Evolutionary conservation across 2,329 filamentous ascomycete species (phyloP).

Genomic region (Pseudogymnoascus sp.): DNA sequence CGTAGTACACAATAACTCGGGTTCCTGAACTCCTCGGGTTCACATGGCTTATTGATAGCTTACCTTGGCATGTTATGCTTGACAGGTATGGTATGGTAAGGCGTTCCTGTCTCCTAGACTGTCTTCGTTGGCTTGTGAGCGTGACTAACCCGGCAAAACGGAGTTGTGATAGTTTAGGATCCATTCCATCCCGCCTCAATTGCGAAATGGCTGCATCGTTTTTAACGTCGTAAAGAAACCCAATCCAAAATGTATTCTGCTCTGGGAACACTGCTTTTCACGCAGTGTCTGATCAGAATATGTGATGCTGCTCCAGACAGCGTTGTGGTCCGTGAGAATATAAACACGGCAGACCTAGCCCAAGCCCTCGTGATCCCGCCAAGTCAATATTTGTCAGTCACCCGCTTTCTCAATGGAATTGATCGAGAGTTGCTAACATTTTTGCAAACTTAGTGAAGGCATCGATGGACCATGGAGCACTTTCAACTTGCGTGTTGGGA

Average conservation of each 20-base stretch:
- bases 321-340: not conserved
- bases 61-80: not conserved
- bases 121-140: not conserved
- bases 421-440: not conserved
- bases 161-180: not conserved
- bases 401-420: not conserved
- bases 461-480: constrained; percentile 39
- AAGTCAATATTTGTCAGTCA: constrained; percentile 35
- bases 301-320: not conserved
- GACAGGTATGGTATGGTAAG: not conserved
- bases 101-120: not conserved
- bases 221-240: not conserved
- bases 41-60: not conserved
- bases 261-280: not conserved
- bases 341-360: constrained; percentile 2
- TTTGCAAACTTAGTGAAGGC: constrained; percentile 28
- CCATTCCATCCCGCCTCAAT: not conserved
- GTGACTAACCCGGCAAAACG: not conserved
- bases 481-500: constrained; percentile 36
- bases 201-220: not conserved
- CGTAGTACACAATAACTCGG: not conserved
- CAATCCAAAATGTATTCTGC: not conserved
- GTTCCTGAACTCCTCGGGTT: too few relatives aligned
- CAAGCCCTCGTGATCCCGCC: constrained; percentile 29
- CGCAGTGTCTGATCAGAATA: not conserved